Evolutionary conservation across 2,329 filamentous ascomycete genomes (phyloP).

Genomic region (Periconia sp.): DNA sequence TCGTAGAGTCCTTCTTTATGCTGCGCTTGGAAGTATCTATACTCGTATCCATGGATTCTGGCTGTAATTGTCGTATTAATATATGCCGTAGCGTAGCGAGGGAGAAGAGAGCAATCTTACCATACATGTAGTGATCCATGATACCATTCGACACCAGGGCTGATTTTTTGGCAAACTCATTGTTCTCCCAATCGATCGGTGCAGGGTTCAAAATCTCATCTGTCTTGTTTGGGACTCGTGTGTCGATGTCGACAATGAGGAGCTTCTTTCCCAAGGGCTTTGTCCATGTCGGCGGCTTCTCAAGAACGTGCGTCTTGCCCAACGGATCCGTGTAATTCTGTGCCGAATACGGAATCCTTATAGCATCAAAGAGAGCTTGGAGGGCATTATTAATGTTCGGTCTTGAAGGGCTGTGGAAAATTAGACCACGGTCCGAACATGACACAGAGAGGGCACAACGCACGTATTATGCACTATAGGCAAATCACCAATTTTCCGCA

Average conservation of each 20-base stretch:
- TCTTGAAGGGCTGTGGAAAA: no score
- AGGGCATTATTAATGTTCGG: no score
- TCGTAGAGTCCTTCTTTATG: slow-evolving; percentile 36
- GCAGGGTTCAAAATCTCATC: slow-evolving; percentile 29
- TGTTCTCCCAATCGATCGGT: slow-evolving; percentile 26
- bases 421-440: no score
- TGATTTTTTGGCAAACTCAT: slow-evolving; percentile 24
- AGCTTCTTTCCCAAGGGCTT: slow-evolving; percentile 28
- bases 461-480: no score
- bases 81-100: background rate
- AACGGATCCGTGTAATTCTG: slow-evolving; percentile 6
- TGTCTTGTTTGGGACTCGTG: slow-evolving; percentile 23
- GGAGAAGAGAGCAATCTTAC: slow-evolving; percentile 20
- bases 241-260: slow-evolving; percentile 42
- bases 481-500: no score
- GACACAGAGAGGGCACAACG: no score
- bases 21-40: slow-evolving; percentile 46
- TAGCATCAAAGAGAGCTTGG: slow-evolving; percentile 3
- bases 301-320: slow-evolving; percentile 5
- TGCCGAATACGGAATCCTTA: slow-evolving; percentile 2
- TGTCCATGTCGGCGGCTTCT: slow-evolving; percentile 21
- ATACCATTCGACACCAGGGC: slow-evolving; percentile 45
- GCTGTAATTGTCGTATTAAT: slow-evolving; percentile 18
- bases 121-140: slow-evolving; percentile 50
- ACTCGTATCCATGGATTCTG: slow-evolving; percentile 52